Conservation (phyloP, 768 basidiomycete species). For the Kwoniella dendrophila region DNA sequence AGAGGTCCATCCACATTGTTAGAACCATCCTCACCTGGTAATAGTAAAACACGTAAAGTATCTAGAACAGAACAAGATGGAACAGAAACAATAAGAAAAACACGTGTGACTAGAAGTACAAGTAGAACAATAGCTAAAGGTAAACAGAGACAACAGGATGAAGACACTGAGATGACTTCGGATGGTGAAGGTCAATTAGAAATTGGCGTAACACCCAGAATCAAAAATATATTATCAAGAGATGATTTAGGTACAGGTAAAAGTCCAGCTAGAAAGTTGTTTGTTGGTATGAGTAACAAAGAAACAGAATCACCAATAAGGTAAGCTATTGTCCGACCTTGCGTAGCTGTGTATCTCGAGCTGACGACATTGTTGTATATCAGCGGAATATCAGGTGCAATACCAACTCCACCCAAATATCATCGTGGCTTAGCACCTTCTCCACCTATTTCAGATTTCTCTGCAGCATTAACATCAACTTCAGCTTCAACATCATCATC, state of each 20-base stretch:
- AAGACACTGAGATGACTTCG: too few relatives aligned
- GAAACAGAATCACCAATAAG: constrained; percentile 18
- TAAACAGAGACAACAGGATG: not conserved
- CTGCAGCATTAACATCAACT: not conserved
- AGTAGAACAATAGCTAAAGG: constrained; percentile 14
- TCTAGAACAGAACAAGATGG: constrained; percentile 18
- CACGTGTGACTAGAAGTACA: not conserved
- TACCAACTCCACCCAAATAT: constrained; percentile 18
- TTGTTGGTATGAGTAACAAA: constrained; percentile 6
- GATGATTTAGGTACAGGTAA: constrained; percentile 42
- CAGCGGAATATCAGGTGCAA: constrained; percentile 29
- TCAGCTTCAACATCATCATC: constrained; percentile 6
- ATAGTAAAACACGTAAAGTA: constrained; percentile 15
- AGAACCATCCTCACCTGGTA: constrained; percentile 7
- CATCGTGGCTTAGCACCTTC: constrained; percentile 17
- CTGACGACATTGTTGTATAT: constrained; percentile 5
- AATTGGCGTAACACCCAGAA: constrained; percentile 34
- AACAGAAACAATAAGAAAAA: constrained; percentile 13
- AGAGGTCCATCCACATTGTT: constrained; percentile 16
- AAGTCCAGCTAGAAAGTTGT: constrained; percentile 46
- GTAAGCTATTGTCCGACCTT: constrained; percentile 4
- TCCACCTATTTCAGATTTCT: constrained; percentile 19
- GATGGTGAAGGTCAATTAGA: not conserved
- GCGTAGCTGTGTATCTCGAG: not conserved
- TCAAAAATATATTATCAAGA: constrained; percentile 29